Percentiles rank a stretch among this genome's conserved stretches.
Conservation (phyloP, 306 rosid genomes). For the Begonia fuchsioides region DNA sequence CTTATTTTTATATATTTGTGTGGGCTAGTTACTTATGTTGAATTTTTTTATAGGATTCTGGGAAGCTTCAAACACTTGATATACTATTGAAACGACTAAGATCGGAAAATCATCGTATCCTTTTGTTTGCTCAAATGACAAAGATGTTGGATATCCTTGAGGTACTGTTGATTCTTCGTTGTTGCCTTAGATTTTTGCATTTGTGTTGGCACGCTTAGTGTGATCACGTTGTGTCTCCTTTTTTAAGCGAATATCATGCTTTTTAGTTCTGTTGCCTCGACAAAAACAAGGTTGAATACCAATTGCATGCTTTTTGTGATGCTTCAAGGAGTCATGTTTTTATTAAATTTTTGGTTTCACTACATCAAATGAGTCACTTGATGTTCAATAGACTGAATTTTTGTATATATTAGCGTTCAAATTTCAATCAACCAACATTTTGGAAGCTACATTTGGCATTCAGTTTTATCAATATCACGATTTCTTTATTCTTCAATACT, state of each 20-base stretch:
- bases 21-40: not conserved
- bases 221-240: not conserved
- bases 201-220: not conserved
- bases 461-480: too few relatives aligned
- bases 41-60: conserved; percentile 66
- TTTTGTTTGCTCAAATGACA: conserved; percentile 98
- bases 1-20: not conserved
- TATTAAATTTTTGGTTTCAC: too few relatives aligned
- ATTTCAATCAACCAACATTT: too few relatives aligned
- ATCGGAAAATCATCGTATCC: conserved; percentile 86
- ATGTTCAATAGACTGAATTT: too few relatives aligned
- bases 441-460: too few relatives aligned
- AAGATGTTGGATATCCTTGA: conserved; percentile 97
- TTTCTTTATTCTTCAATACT: too few relatives aligned
- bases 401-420: too few relatives aligned
- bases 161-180: conserved; percentile 35
- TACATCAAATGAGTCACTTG: too few relatives aligned
- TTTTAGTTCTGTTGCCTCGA: too few relatives aligned
- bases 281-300: too few relatives aligned
- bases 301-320: too few relatives aligned
- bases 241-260: not conserved
- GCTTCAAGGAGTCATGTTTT: too few relatives aligned
- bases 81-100: conserved; percentile 85
- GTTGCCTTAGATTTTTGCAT: not conserved
- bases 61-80: conserved; percentile 99